Base-by-base conservation (phyloP, 345 rosid species). In the Raphanus sativus region DNA sequence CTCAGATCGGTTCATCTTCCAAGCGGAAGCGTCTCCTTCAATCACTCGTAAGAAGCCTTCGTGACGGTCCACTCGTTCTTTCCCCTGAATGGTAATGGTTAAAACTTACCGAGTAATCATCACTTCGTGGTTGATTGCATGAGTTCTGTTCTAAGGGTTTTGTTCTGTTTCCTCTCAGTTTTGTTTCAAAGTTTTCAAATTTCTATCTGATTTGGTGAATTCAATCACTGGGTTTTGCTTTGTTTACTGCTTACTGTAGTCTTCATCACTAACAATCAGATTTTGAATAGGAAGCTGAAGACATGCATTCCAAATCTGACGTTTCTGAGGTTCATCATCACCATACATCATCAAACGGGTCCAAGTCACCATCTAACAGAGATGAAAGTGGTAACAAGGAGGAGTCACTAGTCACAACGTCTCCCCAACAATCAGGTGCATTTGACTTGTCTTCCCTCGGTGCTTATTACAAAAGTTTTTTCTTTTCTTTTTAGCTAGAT, bases 271-370 rank as follows among this genome's bases (percentile, higher is more conserved):
- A 40, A 74, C 8, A 55, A 40, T 54, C 5, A n/a, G 24, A 11
- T 65, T 62, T 67, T 0, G 17, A 10, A 9, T 56, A 71, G 81
- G 74, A 63, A 75, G 74, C 60, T 60, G 74, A 73, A 83, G 92
- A 81, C 85, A 89, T 95, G 97, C 89, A 80, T 75, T 71, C 97
- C 8, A 88, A 89, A 68, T 71, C 94, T 78, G 84, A 84, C 40
- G 90, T 84, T 70, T 76, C 89, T 34, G 78, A 83, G 71, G 75
- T 55, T 36, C 86, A 76, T 25, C 62, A 10, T 17, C 85, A 21
- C 21, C 21, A 63, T 55, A 61, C 69, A 36, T 36, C 75, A 60
- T 83, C 78, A 9, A 2, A 88, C 56, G 87, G 77, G 77, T 87
- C 80, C 11, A 89, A 85, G 21, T 83, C 93, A 33, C 82, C 74